Evolutionary conservation across 768 basidiomycete genomes (phyloP), one percentile per base, ranked within the genome.

Genomic region (Termitomyces sp.): DNA sequence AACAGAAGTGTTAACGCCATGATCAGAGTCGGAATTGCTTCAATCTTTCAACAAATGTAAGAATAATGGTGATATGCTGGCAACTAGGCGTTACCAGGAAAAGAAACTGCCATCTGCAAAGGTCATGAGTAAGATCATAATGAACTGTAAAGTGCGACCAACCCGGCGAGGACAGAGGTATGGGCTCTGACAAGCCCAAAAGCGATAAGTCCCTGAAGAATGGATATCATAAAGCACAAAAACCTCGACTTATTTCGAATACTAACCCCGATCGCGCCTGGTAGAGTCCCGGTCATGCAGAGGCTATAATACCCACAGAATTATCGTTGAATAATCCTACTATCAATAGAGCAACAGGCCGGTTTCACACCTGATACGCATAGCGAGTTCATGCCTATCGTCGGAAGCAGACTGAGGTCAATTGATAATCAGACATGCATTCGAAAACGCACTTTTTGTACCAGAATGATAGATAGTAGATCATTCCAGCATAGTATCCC

Each of bases 381-480:
- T 68, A 0, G 82, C 82, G 14, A 84, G 72, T 63, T 84, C 82
- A 47, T 75, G 70, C 62, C 81, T 78, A 59, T 34, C 30, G 51
- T 42, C 24, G 33, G 16, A 50, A 34, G 32, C 8, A 24, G 42
- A 47, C 18, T 26, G 2, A 37, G 5, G 10, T 37, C 34, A 50
- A 45, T 33, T 4, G 40, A 34, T 4, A 30, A 46, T 58, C 14
- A 18, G 22, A 33, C 16, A 36, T 12, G 20, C 14, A 26, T 13
- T 27, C 43, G 16, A 56, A 22, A 14, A 27, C 62, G n/a, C 43
- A 74, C 75, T 74, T 69, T 62, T 71, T 74, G 53, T 81, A 82
- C 83, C 83, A 84, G 66, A 84, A 84, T 0, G 82, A 83, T 27
- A 83, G 67, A 62, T 84, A 84, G 58, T 84, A 84, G 5, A 84